phyloP scores from a whole-genome alignment of 2,329 filamentous ascomycete species.

The Dactylellina drechsleri region DNA sequence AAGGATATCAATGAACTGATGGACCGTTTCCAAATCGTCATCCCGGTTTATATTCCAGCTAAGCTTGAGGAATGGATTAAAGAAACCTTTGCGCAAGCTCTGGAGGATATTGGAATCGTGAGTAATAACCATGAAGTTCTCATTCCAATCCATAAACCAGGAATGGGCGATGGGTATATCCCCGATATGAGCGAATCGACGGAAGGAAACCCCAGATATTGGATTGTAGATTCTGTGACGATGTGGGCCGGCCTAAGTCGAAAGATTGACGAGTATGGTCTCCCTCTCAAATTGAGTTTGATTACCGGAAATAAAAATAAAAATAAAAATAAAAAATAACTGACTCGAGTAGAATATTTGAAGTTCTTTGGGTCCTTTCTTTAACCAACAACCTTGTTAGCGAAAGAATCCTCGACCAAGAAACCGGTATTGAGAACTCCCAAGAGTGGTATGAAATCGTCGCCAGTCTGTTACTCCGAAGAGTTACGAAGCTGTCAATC shows the following conservation, averaged over 20 bases:
- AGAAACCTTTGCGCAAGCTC: constrained; percentile 38
- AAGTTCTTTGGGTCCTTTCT: constrained; percentile 54
- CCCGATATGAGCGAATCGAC: constrained; percentile 19
- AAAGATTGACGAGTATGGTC: constrained; percentile 56
- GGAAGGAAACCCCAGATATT: constrained; percentile 45
- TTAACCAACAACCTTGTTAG: constrained; percentile 17
- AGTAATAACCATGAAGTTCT: constrained; percentile 32
- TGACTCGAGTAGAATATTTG: constrained; percentile 50
- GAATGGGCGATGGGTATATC: constrained; percentile 39
- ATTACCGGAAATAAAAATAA: too few species aligned
- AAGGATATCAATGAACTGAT: constrained; percentile 53
- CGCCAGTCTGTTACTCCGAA: constrained; percentile 31
- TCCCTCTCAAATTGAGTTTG: background rate
- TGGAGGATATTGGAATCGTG: constrained; percentile 37
- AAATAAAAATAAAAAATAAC: too few species aligned
- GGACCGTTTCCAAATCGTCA: constrained; percentile 54
- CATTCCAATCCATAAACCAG: constrained; percentile 50
- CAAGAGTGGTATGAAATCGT: constrained; percentile 38
- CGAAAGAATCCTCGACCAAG: constrained; percentile 1
- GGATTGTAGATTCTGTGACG: constrained; percentile 56
- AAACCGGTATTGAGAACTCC: background rate
- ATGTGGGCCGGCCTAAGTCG: constrained; percentile 57
- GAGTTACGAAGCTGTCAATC: constrained; percentile 45
- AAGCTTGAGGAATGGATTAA: constrained; percentile 55
- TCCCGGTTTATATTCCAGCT: constrained; percentile 50